Evolutionary conservation across 2,329 filamentous ascomycete species (phyloP), one percentile per base, ranked within the genome.

Genomic region (Periconia macrospinosa): DNA sequence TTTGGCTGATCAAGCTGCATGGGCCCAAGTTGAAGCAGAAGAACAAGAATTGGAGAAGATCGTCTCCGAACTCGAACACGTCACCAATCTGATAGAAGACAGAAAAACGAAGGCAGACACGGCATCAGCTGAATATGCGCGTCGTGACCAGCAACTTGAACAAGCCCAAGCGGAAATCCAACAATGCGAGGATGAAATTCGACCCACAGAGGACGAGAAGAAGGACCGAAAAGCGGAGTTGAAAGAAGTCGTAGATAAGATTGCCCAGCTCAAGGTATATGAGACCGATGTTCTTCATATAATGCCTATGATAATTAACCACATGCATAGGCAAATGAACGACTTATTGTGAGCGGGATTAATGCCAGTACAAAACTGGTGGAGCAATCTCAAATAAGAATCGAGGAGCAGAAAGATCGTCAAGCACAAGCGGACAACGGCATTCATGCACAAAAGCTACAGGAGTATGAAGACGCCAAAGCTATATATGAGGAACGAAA

Each of bases 11-110:
- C 88, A 95, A 75, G 79, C 91, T 57, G 87, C 89, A n/a, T 99
- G 94, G 94, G 84, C 86, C 20, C 90, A 95, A 67, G 92, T 97
- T 1, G 83, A 86, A 46, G 86, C 91, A 52, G 82, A 90, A 70
- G 93, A 97, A 72, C 76, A 72, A 35, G 63, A 60, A 10, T 55
- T 78, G 7, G 63, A 60, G 6, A 52, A 65, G 7, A 61, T 60
- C 3, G 59, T 72, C 1, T 41, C 50, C 2, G 63, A 70, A 15
- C 60, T 80, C 2, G 54, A 50, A 7, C 45, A 57, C 35, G 66
- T 73, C 1, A 73, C 79, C 10, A 73, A 77, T 14, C 78, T 80
- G 45, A 82, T 89, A 20, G 69, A 77, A 15, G 74, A 77, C 27
- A 71, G 74, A 17, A 77, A 80, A 57, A 64, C 61, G 17, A 71